These are phyloP conservation scores for Hygrophila difformis DNA, from an alignment of 257 asterid genomes.

Conservation along the genomic window DNA sequence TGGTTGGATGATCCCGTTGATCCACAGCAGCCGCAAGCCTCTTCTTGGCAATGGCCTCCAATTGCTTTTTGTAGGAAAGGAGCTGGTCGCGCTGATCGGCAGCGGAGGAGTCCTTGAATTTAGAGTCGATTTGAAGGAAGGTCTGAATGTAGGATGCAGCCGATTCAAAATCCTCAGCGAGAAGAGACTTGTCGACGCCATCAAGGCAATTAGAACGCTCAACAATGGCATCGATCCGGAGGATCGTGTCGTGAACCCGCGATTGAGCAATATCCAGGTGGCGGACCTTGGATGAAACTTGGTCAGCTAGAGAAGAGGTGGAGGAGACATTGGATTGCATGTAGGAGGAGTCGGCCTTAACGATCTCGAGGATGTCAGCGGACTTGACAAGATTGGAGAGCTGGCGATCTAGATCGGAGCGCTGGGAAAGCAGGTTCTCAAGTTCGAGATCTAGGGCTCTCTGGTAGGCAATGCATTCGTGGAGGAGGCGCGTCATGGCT, in stretches of 20 bases:
- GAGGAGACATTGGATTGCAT: conserved; percentile 66
- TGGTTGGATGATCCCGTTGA: conserved; percentile 68
- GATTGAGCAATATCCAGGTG: conserved; percentile 85
- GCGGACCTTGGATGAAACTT: conserved; percentile 77
- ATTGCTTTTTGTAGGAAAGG: conserved; percentile 64
- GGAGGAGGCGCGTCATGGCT: conserved; percentile 83
- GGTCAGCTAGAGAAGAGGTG: conserved; percentile 74
- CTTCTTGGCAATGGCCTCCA: conserved; percentile 65
- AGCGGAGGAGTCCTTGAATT: conserved; percentile 58
- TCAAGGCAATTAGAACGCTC: conserved; percentile 69
- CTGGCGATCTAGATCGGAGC: conserved; percentile 67
- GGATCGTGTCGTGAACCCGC: conserved; percentile 73
- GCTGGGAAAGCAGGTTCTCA: conserved; percentile 66
- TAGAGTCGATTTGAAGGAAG: conserved; percentile 75
- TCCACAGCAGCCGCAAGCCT: conserved; percentile 61
- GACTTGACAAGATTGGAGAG: conserved; percentile 66
- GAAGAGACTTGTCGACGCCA: conserved; percentile 69
- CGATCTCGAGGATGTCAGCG: conserved; percentile 58
- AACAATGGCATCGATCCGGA: conserved; percentile 66
- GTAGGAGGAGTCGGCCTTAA: conserved; percentile 60
- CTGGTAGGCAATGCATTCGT: conserved; percentile 90
- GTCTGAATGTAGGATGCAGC: conserved; percentile 66
- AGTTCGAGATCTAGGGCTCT: conserved; percentile 71
- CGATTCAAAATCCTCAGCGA: conserved; percentile 70
- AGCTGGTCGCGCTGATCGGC: conserved; percentile 84